Conservation (phyloP, 192 early-diverging fungal genomes). For the Linnemannia elongata region DNA sequence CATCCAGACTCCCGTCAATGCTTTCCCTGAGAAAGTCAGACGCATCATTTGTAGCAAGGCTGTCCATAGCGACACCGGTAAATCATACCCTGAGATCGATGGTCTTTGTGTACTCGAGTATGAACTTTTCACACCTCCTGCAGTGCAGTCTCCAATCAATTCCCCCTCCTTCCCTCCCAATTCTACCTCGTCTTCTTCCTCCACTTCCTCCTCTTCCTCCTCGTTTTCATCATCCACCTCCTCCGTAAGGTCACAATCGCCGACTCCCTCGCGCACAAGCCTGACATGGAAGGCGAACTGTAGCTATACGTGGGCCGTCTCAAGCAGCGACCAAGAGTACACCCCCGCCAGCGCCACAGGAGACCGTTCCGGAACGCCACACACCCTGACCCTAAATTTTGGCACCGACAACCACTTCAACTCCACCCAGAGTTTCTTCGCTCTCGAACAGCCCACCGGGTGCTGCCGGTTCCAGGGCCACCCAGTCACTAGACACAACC, state of each 20-base stretch:
- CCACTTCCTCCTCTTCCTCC: neutral
- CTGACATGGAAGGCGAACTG: neutral
- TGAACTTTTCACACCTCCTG: neutral
- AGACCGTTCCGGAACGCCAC: neutral
- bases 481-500: neutral
- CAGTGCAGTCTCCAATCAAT: neutral
- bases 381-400: neutral
- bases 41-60: neutral
- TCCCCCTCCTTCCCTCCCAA: neutral
- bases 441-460: neutral
- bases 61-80: neutral
- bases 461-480: neutral
- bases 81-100: neutral
- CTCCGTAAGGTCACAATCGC: neutral
- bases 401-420: neutral
- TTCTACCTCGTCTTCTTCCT: neutral
- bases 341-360: neutral
- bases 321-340: neutral
- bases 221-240: neutral
- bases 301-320: neutral
- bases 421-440: neutral
- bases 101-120: neutral
- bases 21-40: neutral
- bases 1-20: neutral
- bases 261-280: neutral